phyloP scores from a whole-genome alignment of 805 yeast species.

The Saccharomycopsis vini region DNA sequence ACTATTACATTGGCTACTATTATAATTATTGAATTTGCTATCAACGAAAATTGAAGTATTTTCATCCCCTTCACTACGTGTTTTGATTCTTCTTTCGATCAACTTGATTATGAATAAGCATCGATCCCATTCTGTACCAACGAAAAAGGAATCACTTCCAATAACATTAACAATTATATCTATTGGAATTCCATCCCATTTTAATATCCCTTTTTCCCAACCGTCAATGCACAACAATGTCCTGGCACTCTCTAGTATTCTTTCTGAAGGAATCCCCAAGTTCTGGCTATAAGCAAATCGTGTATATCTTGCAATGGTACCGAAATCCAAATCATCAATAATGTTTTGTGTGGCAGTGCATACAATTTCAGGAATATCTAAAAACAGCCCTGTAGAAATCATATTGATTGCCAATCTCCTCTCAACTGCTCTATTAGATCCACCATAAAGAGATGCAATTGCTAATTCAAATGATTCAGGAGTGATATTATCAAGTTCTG shows the following conservation, averaged over 20 bases:
- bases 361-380: slow-evolving; percentile 38
- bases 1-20: too few relatives aligned
- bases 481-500: slow-evolving; percentile 31
- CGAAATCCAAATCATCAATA: slow-evolving; percentile 28
- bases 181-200: slow-evolving; percentile 41
- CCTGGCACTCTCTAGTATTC: slow-evolving; percentile 37
- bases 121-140: slow-evolving; percentile 49
- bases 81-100: slow-evolving; percentile 31
- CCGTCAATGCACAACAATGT: slow-evolving; percentile 41
- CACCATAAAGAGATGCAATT: slow-evolving; percentile 40
- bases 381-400: slow-evolving; percentile 42
- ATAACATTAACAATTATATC: slow-evolving; percentile 36
- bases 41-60: too few relatives aligned
- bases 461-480: slow-evolving; percentile 41
- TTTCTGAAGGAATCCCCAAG: slow-evolving; percentile 39
- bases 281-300: slow-evolving; percentile 35
- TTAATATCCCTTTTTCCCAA: slow-evolving; percentile 36
- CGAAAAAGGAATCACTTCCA: slow-evolving; percentile 42
- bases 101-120: slow-evolving; percentile 37
- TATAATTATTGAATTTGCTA: too few relatives aligned
- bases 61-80: too few relatives aligned
- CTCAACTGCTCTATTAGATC: slow-evolving; percentile 27
- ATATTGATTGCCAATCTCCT: slow-evolving; percentile 31
- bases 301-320: slow-evolving; percentile 30
- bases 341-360: slow-evolving; percentile 35